These are phyloP conservation scores for Apiospora marii DNA, from an alignment of 2,329 filamentous ascomycete genomes.

Conservation along the genomic window DNA sequence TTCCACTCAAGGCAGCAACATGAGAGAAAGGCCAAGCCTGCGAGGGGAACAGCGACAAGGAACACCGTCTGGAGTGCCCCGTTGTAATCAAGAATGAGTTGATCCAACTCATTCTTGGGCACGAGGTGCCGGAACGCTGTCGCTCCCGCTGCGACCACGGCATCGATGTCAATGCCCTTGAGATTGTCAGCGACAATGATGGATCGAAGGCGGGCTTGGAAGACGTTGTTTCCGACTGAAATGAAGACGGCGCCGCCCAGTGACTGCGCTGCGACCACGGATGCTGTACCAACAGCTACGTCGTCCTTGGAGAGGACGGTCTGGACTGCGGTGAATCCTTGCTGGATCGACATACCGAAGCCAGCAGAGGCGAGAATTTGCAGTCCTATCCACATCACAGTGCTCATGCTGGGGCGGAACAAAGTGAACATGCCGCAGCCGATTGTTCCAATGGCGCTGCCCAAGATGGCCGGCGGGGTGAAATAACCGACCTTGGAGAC, in stretches of 20 bases:
- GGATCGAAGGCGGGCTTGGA: constrained; percentile 44
- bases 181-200: constrained; percentile 30
- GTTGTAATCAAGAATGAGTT: constrained; percentile 30
- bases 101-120: constrained; percentile 30
- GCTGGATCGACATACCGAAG: constrained; percentile 49
- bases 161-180: constrained; percentile 31
- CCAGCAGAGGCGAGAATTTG: constrained; percentile 46
- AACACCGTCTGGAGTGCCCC: constrained; percentile 36
- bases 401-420: constrained; percentile 42
- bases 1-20: constrained; percentile 37
- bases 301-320: constrained; percentile 48
- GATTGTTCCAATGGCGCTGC: constrained; percentile 41
- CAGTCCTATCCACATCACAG: constrained; percentile 45
- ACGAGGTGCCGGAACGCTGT: constrained; percentile 37
- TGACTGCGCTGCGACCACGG: constrained; percentile 51
- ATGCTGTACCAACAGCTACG: constrained; percentile 51
- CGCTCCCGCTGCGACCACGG: constrained; percentile 35
- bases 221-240: constrained; percentile 53
- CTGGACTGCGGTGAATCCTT: constrained; percentile 49
- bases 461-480: constrained; percentile 36
- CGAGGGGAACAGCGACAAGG: constrained; percentile 33
- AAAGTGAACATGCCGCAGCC: constrained; percentile 48
- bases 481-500: constrained; percentile 37
- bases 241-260: constrained; percentile 56
- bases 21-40: constrained; percentile 33